Evolutionary conservation across 768 basidiomycete genomes (phyloP).

Genomic region (Xanthoconium purpureum): DNA sequence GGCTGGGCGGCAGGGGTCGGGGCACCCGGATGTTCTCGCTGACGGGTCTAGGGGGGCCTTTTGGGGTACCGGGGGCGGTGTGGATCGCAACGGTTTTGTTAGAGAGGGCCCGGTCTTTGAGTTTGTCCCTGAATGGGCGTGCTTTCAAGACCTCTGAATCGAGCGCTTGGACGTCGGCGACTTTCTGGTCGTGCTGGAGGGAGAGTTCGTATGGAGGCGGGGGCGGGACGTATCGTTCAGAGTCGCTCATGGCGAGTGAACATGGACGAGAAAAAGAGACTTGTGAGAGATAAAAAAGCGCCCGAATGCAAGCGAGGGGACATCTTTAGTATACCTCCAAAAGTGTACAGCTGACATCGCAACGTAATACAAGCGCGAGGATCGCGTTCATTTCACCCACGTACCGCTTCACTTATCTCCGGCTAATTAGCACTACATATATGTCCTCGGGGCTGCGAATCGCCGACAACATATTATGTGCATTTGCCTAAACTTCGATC

Average conservation of each 20-base stretch:
- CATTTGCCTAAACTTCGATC: slow-evolving; percentile 59
- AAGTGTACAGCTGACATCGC: not conserved
- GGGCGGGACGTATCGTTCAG: slow-evolving; percentile 26
- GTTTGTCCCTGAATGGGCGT: slow-evolving; percentile 10
- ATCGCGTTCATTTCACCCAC: not conserved
- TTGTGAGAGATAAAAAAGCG: slow-evolving; percentile 5
- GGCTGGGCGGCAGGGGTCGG: slow-evolving; percentile 29
- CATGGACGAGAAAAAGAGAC: not conserved
- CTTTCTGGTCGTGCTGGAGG: slow-evolving; percentile 50
- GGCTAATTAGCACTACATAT: not conserved
- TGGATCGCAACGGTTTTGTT: slow-evolving; percentile 3
- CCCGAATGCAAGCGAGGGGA: slow-evolving; percentile 2
- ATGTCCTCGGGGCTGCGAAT: slow-evolving; percentile 2
- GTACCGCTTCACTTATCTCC: slow-evolving; percentile 7
- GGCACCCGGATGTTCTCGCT: slow-evolving; percentile 1
- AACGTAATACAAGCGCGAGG: slow-evolving; percentile 4
- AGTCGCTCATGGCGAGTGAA: slow-evolving; percentile 16
- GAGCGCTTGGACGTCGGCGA: slow-evolving; percentile 24
- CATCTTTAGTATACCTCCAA: slow-evolving; percentile 6
- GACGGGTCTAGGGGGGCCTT: not conserved
- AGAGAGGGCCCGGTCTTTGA: slow-evolving; percentile 11
- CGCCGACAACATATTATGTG: not conserved
- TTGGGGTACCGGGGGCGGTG: not conserved
- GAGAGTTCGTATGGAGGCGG: slow-evolving; percentile 44
- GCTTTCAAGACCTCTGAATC: slow-evolving; percentile 7